Evolutionary conservation across 2,329 filamentous ascomycete species (phyloP), one percentile per base, ranked within the genome.

Genomic region (Furcasterigmium sp.): DNA sequence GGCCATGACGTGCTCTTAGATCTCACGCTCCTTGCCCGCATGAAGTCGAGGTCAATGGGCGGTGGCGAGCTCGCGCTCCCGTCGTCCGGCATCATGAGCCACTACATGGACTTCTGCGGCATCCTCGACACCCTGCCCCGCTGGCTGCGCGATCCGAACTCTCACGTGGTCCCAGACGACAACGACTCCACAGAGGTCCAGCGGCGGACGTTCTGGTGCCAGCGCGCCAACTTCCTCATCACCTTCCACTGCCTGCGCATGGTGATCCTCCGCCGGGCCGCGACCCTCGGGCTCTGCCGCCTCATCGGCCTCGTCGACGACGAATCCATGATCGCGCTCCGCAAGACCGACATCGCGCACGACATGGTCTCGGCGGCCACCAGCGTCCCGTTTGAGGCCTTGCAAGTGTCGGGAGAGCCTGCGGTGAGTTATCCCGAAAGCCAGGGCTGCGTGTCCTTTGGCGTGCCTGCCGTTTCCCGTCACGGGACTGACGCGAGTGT

Each of bases 341-440:
- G 57, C 28, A 68, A 67, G 47, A 69, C 66, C 0, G 68, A 71
- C 38, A 69, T 71, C 40, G 68, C 67, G 3, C 55, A 63, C 14
- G 65, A 70, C 37, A 67, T 70, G 61, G 32, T 70, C 10, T 54
- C 61, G 0, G 59, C 68, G 0, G 62, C 70, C 23, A 60, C 63
- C 2, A 61, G 65, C 37, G 62, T 64, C 2, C 67, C 68, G 0
- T 70, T 70, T 36, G 70, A 66, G 63, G 58, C 63, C 0, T 39
- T 68, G 20, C 62, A 67, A 28, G 58, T 64, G 3, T 67, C 68
- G 15, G 63, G 65, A 2, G 65, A 68, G 37, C 63, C 64, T 20
- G 62, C 63, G 39, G 65, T 66, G 36, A 53, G 63, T 53, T n/a
- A n/a, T n/a, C n/a, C n/a, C n/a, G n/a, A n/a, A n/a, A n/a, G n/a